Conservation (phyloP, 2,329 filamentous ascomycete genomes). For the Leptographium lundbergii region DNA sequence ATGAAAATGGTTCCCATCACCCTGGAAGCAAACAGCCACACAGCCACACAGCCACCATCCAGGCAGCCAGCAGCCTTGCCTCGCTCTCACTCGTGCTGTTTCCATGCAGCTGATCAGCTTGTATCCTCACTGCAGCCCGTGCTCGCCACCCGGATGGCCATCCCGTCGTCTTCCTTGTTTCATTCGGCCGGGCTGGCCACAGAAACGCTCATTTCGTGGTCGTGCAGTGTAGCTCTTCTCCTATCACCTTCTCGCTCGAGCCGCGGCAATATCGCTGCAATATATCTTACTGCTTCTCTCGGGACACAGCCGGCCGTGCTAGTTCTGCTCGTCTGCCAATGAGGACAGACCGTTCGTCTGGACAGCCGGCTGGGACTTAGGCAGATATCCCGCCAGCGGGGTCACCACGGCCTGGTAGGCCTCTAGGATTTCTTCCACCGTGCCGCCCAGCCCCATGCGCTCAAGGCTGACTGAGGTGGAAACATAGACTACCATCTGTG, state of each 20-base stretch:
- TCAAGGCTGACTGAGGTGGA: slow-evolving; percentile 75
- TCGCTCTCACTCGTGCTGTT: too few species aligned
- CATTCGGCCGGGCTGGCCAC: neutral
- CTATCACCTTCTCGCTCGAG: neutral
- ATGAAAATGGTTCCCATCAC: too few species aligned
- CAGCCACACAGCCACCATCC: too few species aligned
- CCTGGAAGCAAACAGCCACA: too few species aligned
- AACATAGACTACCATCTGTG: slow-evolving; percentile 71
- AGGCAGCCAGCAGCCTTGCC: too few species aligned
- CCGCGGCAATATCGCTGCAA: too few species aligned
- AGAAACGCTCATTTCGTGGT: neutral
- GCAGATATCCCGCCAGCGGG: slow-evolving; percentile 47
- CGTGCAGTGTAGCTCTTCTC: neutral
- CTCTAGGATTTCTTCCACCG: slow-evolving; percentile 89
- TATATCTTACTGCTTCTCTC: too few species aligned
- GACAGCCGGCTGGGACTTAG: slow-evolving; percentile 12
- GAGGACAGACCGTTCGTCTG: neutral
- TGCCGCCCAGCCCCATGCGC: slow-evolving; percentile 61
- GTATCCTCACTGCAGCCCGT: neutral
- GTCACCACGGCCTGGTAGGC: slow-evolving; percentile 65
- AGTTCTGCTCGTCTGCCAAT: neutral
- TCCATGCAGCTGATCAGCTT: too few species aligned
- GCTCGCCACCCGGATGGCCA: neutral
- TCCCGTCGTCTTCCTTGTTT: neutral
- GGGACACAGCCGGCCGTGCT: neutral